Percentiles rank a stretch among this genome's conserved stretches.
phyloP scores from a whole-genome alignment of 345 rosid genomes.

The Salix brachista region DNA sequence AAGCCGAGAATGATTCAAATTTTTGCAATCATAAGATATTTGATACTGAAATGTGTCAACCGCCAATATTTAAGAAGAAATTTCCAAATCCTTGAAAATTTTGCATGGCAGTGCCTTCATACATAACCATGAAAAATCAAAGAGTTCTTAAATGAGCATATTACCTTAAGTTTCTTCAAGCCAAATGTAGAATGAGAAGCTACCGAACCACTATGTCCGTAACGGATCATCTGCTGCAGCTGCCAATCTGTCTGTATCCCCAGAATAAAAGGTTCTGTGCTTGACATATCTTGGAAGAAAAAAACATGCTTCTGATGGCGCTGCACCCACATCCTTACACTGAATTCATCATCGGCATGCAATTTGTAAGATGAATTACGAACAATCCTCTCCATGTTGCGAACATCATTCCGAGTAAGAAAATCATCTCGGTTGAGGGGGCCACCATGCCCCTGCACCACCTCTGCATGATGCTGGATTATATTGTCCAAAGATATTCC shows the following conservation, averaged over 20 bases:
- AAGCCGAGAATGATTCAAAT: too few relatives aligned
- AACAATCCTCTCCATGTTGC: conserved; percentile 50
- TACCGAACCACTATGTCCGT: conserved; percentile 40
- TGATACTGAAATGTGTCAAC: too few relatives aligned
- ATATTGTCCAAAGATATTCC: conserved; percentile 48
- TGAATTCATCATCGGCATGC: conserved; percentile 37
- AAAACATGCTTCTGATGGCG: conserved; percentile 48
- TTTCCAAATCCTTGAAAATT: not conserved
- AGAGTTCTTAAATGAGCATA: not conserved
- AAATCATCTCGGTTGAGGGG: conserved; percentile 59
- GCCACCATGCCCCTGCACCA: conserved; percentile 48
- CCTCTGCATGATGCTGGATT: conserved; percentile 45
- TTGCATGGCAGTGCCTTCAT: not conserved
- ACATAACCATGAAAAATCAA: not conserved
- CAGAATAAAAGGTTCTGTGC: conserved; percentile 36
- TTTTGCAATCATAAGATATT: too few relatives aligned
- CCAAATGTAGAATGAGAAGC: conserved; percentile 49
- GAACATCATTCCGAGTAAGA: conserved; percentile 50
- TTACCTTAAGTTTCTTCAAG: conserved; percentile 52
- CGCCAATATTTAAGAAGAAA: not conserved
- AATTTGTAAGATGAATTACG: conserved; percentile 40
- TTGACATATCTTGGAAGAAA: conserved; percentile 40
- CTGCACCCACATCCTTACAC: conserved; percentile 46
- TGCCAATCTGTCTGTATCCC: conserved; percentile 64
- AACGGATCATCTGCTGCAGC: conserved; percentile 50